Evolutionary conservation across 2,329 filamentous ascomycete species (phyloP).

Genomic region (Paecilomyces sp.): DNA sequence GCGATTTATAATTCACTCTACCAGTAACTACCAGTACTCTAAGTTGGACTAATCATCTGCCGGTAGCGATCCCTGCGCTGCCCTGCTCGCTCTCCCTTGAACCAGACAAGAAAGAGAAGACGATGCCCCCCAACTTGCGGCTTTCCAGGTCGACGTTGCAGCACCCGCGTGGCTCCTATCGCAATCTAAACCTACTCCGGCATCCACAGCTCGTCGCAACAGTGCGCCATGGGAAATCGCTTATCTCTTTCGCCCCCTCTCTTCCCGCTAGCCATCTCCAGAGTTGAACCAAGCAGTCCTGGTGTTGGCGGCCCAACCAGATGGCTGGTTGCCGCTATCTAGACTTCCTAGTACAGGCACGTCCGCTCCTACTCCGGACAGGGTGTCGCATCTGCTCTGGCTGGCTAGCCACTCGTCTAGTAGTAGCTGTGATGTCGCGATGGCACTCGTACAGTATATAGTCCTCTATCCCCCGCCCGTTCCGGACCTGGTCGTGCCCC

Average conservation of each 20-base stretch:
- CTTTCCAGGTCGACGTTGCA: neutral
- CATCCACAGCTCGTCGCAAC: neutral
- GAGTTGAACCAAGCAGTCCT: neutral
- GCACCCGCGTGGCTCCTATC: neutral
- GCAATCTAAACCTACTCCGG: neutral
- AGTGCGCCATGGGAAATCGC: neutral
- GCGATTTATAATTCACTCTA: neutral
- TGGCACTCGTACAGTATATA: neutral
- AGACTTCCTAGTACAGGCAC: neutral
- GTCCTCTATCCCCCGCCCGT: neutral
- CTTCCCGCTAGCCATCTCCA: neutral
- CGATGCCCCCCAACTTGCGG: neutral
- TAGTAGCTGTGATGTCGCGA: neutral
- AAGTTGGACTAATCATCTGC: neutral
- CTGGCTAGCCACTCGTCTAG: neutral
- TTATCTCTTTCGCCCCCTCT: neutral
- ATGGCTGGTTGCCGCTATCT: neutral
- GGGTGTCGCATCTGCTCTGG: neutral
- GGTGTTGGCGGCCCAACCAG: neutral
- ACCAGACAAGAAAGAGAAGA: neutral
- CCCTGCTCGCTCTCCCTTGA: neutral
- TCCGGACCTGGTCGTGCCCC: neutral
- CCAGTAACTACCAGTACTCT: neutral
- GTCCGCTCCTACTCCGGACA: neutral
- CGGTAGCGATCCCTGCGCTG: neutral